Conservation (phyloP, 768 basidiomycete species). For the Macrocybe gigantea region DNA sequence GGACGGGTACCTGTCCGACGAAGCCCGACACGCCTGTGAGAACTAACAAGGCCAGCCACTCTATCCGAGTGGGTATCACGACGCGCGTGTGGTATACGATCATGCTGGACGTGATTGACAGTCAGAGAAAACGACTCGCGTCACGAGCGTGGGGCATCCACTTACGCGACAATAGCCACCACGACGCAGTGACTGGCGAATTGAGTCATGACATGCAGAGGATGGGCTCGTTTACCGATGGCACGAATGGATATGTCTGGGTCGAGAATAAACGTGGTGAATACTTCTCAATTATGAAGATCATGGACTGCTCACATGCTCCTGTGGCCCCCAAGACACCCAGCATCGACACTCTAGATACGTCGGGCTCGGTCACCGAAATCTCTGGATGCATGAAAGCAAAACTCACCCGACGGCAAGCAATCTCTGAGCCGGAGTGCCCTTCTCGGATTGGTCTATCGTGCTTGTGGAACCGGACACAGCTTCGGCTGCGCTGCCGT, state of each 20-base stretch:
- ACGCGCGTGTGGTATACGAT: neutral
- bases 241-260: slow-evolving; percentile 43
- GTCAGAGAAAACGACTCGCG: neutral
- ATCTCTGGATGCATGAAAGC: neutral
- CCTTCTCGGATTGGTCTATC: slow-evolving; percentile 21
- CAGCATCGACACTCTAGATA: slow-evolving; percentile 14
- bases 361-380: no score
- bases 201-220: slow-evolving; percentile 46
- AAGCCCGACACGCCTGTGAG: neutral
- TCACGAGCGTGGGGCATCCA: neutral
- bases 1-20: neutral
- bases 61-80: neutral
- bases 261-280: neutral
- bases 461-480: slow-evolving; percentile 3
- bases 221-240: slow-evolving; percentile 70
- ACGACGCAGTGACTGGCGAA: neutral
- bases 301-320: slow-evolving; percentile 47
- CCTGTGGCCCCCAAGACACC: slow-evolving; percentile 63
- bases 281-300: neutral
- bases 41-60: neutral
- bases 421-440: slow-evolving; percentile 36
- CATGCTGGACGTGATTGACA: neutral
- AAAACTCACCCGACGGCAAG: slow-evolving; percentile 50
- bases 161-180: neutral
- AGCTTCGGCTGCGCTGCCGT: neutral